Evolutionary conservation across 148 eudicot species (phyloP).

Genomic region (Arctostaphylos glauca): DNA sequence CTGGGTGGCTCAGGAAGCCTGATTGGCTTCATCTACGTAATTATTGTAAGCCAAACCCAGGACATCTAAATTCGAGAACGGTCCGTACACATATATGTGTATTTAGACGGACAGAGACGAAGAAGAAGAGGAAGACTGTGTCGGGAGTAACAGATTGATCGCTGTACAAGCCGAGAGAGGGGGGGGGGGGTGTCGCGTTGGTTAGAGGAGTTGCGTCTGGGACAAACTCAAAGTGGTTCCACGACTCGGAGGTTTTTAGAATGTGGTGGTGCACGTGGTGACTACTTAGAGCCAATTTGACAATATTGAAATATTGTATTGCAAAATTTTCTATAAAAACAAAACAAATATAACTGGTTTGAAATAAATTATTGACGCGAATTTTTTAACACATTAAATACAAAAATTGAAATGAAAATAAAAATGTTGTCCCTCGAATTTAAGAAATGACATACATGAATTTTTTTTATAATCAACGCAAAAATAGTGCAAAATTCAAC

Average conservation of each 20-base stretch:
- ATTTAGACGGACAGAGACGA: background rate
- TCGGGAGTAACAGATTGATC: background rate
- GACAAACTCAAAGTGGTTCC: background rate
- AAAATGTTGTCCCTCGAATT: too few relatives aligned
- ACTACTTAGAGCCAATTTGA: too few relatives aligned
- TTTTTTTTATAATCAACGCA: too few relatives aligned
- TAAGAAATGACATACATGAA: too few relatives aligned
- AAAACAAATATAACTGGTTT: background rate
- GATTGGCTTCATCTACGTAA: constrained; percentile 69
- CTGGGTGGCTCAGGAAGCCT: constrained; percentile 88
- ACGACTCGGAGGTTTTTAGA: background rate
- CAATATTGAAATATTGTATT: too few relatives aligned
- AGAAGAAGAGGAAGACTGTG: background rate
- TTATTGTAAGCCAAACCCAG: background rate
- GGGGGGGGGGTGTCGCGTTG: background rate
- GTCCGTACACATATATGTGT: background rate
- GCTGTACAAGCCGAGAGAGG: background rate
- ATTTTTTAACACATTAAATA: too few relatives aligned
- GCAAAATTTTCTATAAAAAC: too few relatives aligned
- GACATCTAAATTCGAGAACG: background rate
- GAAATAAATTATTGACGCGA: background rate
- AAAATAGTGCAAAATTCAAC: too few relatives aligned
- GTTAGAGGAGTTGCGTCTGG: background rate
- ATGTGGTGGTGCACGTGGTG: too few relatives aligned
- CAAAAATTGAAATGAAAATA: too few relatives aligned